Base-by-base conservation (phyloP, 83 land plant genomes). In the Picea abies region DNA sequence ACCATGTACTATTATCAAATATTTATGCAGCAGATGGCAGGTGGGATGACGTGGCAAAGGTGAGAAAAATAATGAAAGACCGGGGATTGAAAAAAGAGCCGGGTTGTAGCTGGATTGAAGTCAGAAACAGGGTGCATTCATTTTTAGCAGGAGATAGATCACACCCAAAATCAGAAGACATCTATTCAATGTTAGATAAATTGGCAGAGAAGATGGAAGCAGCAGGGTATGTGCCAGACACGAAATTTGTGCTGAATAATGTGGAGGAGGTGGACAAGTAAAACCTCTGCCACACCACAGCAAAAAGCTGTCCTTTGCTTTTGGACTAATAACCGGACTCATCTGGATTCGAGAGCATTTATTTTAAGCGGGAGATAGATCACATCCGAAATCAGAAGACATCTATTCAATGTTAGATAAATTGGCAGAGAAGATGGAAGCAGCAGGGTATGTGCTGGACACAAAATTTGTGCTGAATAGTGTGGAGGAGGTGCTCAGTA, bases 21-120 rank as follows among this genome's bases (percentile, higher is more conserved):
- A 84, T 91, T 66, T 86, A 87, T 67, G 60, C 85, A 25, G 80
- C 80, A 12, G 70, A 49, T 14, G 89, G 91, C 29, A 84, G 17
- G 79, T 67, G 84, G 76, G 80, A 87, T 56, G 89, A 89, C 64
- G 93, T 87, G 25, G 60, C 84, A 75, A 87, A 85, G 25, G 70
- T 91, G 66, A 87, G 93, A 61, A 87, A 83, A 56, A 52, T 82
- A 79, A 91, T 91, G 93, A 81, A 81, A 20, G 12, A 29, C 32
- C 87, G 79, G 61, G 86, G 85, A 6, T 83, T 89, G 7, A 83
- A 71, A 60, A 89, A 91, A 76, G 93, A 89, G 61, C 79, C 89
- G 7, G 93, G 90, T 1, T 79, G 86, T 81, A 91, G 93, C 81
- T 91, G 93, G 93, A 88, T 91, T 79, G 91, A 91, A 17, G 22